Evolutionary conservation across 1,139 yeast species (phyloP).

Genomic region (Yamadazyma oceani): DNA sequence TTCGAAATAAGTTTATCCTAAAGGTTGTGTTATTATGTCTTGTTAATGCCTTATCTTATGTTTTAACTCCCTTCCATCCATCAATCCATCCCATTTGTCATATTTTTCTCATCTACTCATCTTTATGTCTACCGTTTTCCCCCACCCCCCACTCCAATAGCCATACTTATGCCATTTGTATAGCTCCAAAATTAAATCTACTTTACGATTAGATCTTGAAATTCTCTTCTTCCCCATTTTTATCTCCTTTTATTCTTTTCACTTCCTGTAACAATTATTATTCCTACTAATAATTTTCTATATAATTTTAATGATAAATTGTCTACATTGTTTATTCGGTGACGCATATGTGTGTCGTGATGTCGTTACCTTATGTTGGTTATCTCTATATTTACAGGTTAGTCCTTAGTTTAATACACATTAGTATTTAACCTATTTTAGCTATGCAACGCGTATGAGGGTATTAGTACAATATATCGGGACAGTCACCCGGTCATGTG

Average conservation of each 20-base stretch:
- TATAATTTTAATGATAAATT: neutral
- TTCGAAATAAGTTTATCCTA: conserved; percentile 35
- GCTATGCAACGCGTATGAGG: conserved; percentile 6
- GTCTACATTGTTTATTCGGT: neutral
- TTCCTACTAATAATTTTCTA: neutral
- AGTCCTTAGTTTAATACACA: too few species aligned
- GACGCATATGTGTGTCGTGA: neutral
- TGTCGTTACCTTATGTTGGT: neutral
- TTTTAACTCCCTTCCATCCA: too few species aligned
- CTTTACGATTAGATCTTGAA: neutral
- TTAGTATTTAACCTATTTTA: neutral
- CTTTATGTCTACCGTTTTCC: too few species aligned
- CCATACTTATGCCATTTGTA: neutral
- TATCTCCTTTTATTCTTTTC: neutral
- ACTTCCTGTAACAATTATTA: neutral
- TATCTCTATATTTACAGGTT: too few species aligned
- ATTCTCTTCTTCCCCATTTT: neutral
- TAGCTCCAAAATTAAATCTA: conserved; percentile 2
- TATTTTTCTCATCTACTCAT: too few species aligned
- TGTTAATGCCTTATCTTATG: too few species aligned
- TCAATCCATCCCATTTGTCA: too few species aligned
- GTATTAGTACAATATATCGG: too few species aligned
- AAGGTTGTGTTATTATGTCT: neutral
- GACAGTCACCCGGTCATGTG: conserved; percentile 7
- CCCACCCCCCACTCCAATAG: too few species aligned